Conservation (phyloP, 2,329 filamentous ascomycete species). For the Talaromyces rugulosus region DNA sequence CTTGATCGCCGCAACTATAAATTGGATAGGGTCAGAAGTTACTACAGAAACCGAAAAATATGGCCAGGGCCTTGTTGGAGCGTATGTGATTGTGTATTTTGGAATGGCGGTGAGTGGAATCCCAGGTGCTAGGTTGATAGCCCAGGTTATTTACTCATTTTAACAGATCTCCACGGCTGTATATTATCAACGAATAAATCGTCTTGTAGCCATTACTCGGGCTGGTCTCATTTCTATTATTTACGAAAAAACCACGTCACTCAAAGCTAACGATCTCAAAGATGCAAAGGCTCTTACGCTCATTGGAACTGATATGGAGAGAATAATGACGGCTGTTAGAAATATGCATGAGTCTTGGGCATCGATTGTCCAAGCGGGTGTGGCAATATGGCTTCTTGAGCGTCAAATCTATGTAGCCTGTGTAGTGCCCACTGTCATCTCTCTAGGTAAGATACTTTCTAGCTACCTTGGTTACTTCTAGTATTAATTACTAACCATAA, state of each 20-base stretch:
- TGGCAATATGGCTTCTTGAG: constrained; percentile 43
- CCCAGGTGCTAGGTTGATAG: background rate
- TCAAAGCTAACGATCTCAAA: constrained; percentile 22
- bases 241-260: constrained; percentile 33
- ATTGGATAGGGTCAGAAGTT: constrained; percentile 6
- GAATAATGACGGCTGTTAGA: constrained; percentile 37
- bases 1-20: constrained; percentile 28
- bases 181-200: constrained; percentile 40
- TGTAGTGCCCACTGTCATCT: constrained; percentile 35
- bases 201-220: constrained; percentile 39
- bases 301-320: constrained; percentile 44
- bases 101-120: constrained; percentile 35
- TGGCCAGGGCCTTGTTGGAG: constrained; percentile 41
- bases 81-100: constrained; percentile 40
- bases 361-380: constrained; percentile 39
- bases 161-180: constrained; percentile 34
- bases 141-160: background rate
- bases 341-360: constrained; percentile 44
- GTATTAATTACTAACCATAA: background rate
- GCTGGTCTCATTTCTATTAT: constrained; percentile 45
- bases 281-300: constrained; percentile 38
- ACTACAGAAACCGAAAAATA: constrained; percentile 18
- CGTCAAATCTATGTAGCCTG: constrained; percentile 39
- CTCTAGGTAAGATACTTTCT: constrained; percentile 1
- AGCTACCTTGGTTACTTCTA: background rate